phyloP scores from a whole-genome alignment of 331 rosid species.

The Malus hybrid region DNA sequence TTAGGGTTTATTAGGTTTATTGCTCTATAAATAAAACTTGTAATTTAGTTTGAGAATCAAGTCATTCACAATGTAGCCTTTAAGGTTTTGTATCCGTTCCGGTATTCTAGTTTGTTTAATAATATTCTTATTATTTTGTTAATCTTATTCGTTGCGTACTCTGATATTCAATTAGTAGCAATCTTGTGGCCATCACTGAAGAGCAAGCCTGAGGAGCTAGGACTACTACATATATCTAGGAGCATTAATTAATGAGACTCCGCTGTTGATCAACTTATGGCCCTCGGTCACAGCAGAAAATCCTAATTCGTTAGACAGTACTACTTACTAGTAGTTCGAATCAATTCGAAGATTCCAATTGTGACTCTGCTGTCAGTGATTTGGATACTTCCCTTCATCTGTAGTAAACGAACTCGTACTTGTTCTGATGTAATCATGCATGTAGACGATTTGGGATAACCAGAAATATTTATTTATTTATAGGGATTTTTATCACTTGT shows the following conservation, averaged over 20 bases:
- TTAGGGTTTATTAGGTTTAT: too few species aligned
- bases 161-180: not conserved
- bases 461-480: too few species aligned
- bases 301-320: not conserved
- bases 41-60: too few species aligned
- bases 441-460: too few species aligned
- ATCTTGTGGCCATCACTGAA: constrained; percentile 49
- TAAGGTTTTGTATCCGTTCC: too few species aligned
- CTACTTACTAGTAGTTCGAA: not conserved
- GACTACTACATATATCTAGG: not conserved
- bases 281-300: not conserved
- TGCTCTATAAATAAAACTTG: too few species aligned
- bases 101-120: too few species aligned
- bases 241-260: constrained; percentile 4
- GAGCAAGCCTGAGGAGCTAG: constrained; percentile 8
- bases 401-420: not conserved
- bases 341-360: not conserved
- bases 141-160: too few species aligned
- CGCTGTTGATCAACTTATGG: constrained; percentile 24
- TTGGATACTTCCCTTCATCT: not conserved
- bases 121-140: too few species aligned
- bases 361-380: not conserved
- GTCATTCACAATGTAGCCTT: too few species aligned
- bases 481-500: too few species aligned
- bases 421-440: not conserved